phyloP scores from a whole-genome alignment of 805 yeast species.

The Ascoidea tarda region DNA sequence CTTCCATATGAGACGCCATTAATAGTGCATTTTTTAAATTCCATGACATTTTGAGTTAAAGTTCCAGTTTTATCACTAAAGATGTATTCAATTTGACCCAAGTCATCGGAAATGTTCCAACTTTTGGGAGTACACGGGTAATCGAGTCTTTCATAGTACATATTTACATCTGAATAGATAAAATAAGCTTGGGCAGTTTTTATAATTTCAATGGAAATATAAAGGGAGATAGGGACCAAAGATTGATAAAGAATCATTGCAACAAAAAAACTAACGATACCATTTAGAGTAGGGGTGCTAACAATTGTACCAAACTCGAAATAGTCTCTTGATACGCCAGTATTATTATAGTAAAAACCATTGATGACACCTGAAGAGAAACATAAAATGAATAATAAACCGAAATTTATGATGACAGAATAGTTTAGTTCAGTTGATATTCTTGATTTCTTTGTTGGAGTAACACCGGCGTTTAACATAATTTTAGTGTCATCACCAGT shows the following conservation, averaged over 20 bases:
- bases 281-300: conserved; percentile 50
- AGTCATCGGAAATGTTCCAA: conserved; percentile 77
- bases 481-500: conserved; percentile 74
- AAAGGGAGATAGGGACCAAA: conserved; percentile 70
- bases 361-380: conserved; percentile 56
- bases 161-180: conserved; percentile 58
- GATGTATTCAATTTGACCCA: conserved; percentile 76
- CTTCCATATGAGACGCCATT: conserved; percentile 61
- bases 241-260: conserved; percentile 67
- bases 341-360: conserved; percentile 44
- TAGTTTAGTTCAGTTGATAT: conserved; percentile 60
- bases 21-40: conserved; percentile 68
- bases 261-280: conserved; percentile 60
- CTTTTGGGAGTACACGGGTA: conserved; percentile 77
- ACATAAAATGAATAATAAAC: conserved; percentile 50
- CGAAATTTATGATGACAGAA: conserved; percentile 55
- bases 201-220: conserved; percentile 70
- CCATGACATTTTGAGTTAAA: conserved; percentile 75
- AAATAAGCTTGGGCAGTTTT: conserved; percentile 74
- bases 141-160: conserved; percentile 57
- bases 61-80: conserved; percentile 83
- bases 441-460: conserved; percentile 67
- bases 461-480: conserved; percentile 67
- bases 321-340: conserved; percentile 36
- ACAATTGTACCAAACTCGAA: conserved; percentile 64